phyloP scores from a whole-genome alignment of 306 rosid genomes.

The Senna siamea region DNA sequence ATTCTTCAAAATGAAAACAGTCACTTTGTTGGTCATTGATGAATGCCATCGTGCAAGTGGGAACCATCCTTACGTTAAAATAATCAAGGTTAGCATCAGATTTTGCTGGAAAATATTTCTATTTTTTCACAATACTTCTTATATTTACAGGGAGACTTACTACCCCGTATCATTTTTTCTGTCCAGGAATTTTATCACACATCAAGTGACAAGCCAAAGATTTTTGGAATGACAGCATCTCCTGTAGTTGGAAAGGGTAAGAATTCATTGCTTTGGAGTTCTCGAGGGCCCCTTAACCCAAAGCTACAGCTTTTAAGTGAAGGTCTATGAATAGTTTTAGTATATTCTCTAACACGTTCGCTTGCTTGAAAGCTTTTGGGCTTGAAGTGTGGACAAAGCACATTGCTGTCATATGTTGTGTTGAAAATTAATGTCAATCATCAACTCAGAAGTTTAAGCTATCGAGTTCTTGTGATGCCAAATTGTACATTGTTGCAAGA shows the following conservation, averaged over 20 bases:
- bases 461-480: no score
- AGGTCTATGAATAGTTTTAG: no score
- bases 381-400: no score
- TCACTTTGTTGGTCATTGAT: slow-evolving; percentile 63
- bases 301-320: no score
- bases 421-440: no score
- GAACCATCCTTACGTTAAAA: slow-evolving; percentile 67
- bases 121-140: background rate
- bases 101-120: background rate
- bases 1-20: slow-evolving; percentile 54
- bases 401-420: no score
- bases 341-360: no score
- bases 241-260: slow-evolving; percentile 67
- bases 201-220: slow-evolving; percentile 59
- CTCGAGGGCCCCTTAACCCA: no score
- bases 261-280: background rate
- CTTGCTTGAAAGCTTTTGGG: no score
- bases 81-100: slow-evolving; percentile 63
- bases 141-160: background rate
- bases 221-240: slow-evolving; percentile 75
- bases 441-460: no score
- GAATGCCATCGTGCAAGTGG: slow-evolving; percentile 73
- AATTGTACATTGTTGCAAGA: no score
- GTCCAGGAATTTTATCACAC: slow-evolving; percentile 70
- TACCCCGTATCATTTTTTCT: background rate